Evolutionary conservation across 169 alveolate genomes (phyloP).

Genomic region (Neospora caninum): DNA sequence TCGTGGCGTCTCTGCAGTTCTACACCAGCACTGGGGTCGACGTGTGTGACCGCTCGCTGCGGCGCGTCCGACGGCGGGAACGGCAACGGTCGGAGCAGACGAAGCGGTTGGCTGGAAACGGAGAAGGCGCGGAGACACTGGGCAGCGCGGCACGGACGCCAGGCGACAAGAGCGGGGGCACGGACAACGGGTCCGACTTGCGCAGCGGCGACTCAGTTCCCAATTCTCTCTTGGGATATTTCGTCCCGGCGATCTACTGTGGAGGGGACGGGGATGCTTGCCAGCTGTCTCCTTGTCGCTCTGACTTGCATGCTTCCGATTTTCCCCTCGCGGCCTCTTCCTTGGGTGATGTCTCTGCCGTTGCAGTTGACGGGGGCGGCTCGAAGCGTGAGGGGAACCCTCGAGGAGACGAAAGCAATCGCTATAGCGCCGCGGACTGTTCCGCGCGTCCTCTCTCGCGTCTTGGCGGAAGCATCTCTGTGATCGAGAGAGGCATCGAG

Average conservation of each 20-base stretch:
- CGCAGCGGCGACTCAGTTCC: no score
- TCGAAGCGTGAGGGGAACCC: not conserved
- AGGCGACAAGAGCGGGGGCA: no score
- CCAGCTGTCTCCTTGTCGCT: no score
- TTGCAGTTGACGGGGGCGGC: no score
- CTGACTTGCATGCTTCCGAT: no score
- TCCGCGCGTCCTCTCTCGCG: not conserved
- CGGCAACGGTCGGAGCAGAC: not conserved
- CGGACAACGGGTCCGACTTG: no score
- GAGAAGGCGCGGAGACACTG: not conserved
- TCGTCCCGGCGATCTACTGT: not conserved
- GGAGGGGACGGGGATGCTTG: not conserved
- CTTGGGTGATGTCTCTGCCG: no score
- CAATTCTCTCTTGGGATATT: not conserved
- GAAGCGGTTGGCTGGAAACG: not conserved
- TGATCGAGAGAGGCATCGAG: not conserved
- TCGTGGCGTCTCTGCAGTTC: constrained; percentile 22
- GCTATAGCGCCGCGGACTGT: not conserved
- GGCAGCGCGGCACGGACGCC: not conserved
- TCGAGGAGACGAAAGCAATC: not conserved
- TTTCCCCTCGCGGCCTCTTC: no score
- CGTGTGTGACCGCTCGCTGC: not conserved
- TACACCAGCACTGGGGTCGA: constrained; percentile 7
- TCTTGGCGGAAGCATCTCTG: not conserved
- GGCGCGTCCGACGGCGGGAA: not conserved